Evolutionary conservation across 2,329 filamentous ascomycete genomes (phyloP).

Genomic region (Pleomassaria siparia): DNA sequence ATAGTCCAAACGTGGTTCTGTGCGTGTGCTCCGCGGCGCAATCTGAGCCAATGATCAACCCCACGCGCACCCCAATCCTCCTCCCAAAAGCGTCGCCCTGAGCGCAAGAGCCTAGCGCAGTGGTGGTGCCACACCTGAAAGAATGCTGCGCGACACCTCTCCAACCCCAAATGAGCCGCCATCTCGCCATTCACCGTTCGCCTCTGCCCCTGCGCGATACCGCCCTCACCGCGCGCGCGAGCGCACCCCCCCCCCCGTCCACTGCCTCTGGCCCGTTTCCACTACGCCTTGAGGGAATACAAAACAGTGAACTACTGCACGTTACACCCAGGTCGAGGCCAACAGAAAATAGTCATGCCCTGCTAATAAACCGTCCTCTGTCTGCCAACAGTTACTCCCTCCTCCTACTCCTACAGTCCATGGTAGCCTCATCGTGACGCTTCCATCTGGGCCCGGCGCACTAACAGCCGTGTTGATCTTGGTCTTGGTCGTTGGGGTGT

Average conservation of each 20-base stretch:
- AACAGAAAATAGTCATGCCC: too few species aligned
- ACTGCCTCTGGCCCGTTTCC: too few species aligned
- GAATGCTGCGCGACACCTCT: not conserved
- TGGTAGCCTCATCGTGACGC: not conserved
- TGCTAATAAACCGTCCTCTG: too few species aligned
- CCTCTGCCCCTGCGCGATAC: not conserved
- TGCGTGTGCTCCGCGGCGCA: not conserved
- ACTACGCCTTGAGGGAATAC: too few species aligned
- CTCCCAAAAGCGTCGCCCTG: not conserved
- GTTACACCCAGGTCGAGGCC: too few species aligned
- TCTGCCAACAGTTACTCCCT: slow-evolving; percentile 4
- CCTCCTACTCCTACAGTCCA: too few species aligned
- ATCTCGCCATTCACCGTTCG: not conserved
- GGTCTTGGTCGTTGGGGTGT: not conserved
- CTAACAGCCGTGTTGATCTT: not conserved
- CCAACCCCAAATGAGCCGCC: not conserved
- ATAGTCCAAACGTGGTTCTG: not conserved
- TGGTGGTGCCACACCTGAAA: not conserved
- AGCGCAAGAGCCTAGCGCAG: slow-evolving; percentile 1
- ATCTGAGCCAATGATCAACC: slow-evolving; percentile 1
- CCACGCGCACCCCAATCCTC: not conserved
- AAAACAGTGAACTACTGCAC: too few species aligned
- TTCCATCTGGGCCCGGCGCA: not conserved
- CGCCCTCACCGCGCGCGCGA: not conserved
- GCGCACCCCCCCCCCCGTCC: too few species aligned